These are phyloP conservation scores for Aureobasidium vineae DNA, from an alignment of 2,329 filamentous ascomycete genomes.

Conservation along the genomic window DNA sequence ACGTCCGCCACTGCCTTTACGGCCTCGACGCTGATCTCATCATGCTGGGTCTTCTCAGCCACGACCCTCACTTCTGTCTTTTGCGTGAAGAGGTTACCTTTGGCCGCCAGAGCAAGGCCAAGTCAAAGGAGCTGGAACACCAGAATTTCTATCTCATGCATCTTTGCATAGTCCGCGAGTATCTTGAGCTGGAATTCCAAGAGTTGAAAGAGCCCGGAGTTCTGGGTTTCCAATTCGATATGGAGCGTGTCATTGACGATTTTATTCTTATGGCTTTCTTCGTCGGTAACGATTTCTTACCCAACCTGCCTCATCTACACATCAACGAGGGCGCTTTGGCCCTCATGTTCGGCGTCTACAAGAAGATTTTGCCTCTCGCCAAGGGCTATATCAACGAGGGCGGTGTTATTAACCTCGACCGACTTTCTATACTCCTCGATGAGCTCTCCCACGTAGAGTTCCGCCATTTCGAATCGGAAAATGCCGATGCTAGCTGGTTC, in stretches of 20 bases:
- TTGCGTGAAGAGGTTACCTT: constrained; percentile 98
- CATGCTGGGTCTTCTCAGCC: constrained; percentile 95
- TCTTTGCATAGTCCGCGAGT: constrained; percentile 95
- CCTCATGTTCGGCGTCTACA: constrained; percentile 97
- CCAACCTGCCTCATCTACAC: constrained; percentile 91
- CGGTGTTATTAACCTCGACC: constrained; percentile 83
- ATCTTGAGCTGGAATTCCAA: constrained; percentile 94
- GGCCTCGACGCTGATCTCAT: constrained; percentile 96
- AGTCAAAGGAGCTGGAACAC: constrained; percentile 95
- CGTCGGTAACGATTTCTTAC: constrained; percentile 98
- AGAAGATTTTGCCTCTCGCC: constrained; percentile 78
- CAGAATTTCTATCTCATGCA: constrained; percentile 99
- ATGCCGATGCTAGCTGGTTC: constrained; percentile 87
- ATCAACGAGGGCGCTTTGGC: constrained; percentile 98
- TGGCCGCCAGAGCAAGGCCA: constrained; percentile 79
- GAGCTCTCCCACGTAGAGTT: constrained; percentile 87
- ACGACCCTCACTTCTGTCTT: constrained; percentile 97
- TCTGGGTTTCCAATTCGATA: constrained; percentile 77
- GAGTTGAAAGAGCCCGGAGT: constrained; percentile 73
- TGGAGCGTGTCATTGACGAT: constrained; percentile 97
- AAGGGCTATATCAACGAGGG: constrained; percentile 96
- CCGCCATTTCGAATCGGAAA: constrained; percentile 88
- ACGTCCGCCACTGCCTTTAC: constrained; percentile 94
- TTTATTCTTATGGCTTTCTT: constrained; percentile 99
- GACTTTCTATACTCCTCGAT: constrained; percentile 73